A percentile compares a stretch with the other conserved stretches of the same genome.
These are phyloP conservation scores for Blastocystis sp. DNA, from an alignment of 352 stramenopile species.

Conservation along the genomic window DNA sequence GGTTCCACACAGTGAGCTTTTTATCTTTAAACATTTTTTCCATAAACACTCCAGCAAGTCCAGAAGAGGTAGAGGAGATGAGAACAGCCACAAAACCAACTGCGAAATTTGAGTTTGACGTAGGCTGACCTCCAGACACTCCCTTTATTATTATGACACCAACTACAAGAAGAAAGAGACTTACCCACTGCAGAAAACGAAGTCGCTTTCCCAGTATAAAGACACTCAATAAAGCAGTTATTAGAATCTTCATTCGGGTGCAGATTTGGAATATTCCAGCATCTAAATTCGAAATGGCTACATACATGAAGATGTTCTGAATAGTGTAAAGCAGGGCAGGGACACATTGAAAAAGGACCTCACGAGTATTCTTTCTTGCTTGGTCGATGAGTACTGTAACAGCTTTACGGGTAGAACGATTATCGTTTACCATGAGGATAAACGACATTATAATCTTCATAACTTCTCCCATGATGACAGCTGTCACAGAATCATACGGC, in stretches of 20 bases:
- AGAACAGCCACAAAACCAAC: constrained; percentile 73
- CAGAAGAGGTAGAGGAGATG: constrained; percentile 73
- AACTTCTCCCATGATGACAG: constrained; percentile 72
- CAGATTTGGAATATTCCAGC: constrained; percentile 79
- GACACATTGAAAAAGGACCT: constrained; percentile 76
- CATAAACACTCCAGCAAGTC: constrained; percentile 82
- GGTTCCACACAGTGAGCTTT: constrained; percentile 75
- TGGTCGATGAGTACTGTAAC: constrained; percentile 63
- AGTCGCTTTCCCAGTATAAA: constrained; percentile 73
- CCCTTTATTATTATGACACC: constrained; percentile 73
- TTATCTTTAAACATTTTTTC: constrained; percentile 81
- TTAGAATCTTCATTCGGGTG: constrained; percentile 82
- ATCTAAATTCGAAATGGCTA: constrained; percentile 78
- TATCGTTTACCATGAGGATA: constrained; percentile 42
- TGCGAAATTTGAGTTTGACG: constrained; percentile 63
- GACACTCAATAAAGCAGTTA: constrained; percentile 79
- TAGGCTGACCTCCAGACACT: neutral
- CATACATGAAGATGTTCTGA: constrained; percentile 81
- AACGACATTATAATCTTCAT: constrained; percentile 75
- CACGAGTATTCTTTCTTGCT: constrained; percentile 68
- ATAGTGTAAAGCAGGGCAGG: constrained; percentile 78
- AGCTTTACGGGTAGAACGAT: neutral
- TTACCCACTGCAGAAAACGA: constrained; percentile 73
- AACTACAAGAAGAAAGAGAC: constrained; percentile 73
- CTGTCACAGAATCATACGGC: constrained; percentile 76